Evolutionary conservation across 768 basidiomycete species (phyloP), one percentile per base, ranked within the genome.

Genomic region (Nidularia sp.): DNA sequence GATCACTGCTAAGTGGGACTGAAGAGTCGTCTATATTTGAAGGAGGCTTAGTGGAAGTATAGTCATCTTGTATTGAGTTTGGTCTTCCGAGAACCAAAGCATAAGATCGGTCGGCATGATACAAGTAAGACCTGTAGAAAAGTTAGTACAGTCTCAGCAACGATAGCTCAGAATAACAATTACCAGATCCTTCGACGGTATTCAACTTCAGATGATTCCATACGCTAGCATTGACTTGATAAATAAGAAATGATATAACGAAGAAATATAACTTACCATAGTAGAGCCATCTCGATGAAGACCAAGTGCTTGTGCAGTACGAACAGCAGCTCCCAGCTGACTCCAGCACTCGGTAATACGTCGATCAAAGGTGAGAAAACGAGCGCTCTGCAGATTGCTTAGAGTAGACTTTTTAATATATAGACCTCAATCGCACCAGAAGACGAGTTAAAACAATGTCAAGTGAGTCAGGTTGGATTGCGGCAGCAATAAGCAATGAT

Each of bases 261-360:
- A 5, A 3, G 15, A 15, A 46, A 42, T 9, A 15, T 6, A n/a
- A 57, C 81, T 63, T 62, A 93, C 91, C 75, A 91, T 84, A 34
- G 83, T 84, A 1, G 85, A 80, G 7, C 89, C 90, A 67, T 98
- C 94, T 48, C 94, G 80, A 69, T 97, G 94, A 34, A 98, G 70
- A 6, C 94, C 95, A 18, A 98, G 81, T 2, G 94, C 94, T 61
- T 96, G 93, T 6, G 93, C 94, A 33, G 94, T 97, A 53, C 93
- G 72, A 10, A 98, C 86, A 46, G 92, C 92, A 5, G 94, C 93
- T 34, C 94, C 94, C 13, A 98, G 75, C 61, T 96, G 93, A 64
- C 90, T 93, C 93, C 94, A 98, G 61, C 93, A 94, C 70, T 97
- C 94, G 6, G 93, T 94, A 53, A 96, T 88, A 45, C 90, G 83